Percentiles rank a stretch among this genome's conserved stretches.
phyloP scores from a whole-genome alignment of 208 protist genomes.

The Trypanosoma theileri region DNA sequence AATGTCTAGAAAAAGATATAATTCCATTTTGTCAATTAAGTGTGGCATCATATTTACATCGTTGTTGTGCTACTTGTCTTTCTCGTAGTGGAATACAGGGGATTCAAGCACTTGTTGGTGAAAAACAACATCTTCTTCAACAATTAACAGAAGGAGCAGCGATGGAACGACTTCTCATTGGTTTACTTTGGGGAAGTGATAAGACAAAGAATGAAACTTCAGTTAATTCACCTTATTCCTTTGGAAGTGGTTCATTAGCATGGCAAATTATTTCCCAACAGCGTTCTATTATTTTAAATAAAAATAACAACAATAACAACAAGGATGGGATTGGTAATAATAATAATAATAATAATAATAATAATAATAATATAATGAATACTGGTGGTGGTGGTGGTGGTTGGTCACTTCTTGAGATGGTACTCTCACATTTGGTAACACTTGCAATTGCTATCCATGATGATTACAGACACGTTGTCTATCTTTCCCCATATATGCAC shows the following conservation, averaged over 20 bases:
- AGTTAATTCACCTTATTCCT: conserved; percentile 17
- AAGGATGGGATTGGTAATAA: too few species aligned
- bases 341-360: too few species aligned
- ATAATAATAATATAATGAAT: too few species aligned
- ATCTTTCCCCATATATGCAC: conserved; percentile 18
- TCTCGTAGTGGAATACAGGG: conserved; percentile 41
- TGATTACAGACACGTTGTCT: conserved; percentile 20
- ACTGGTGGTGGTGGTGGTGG: not conserved
- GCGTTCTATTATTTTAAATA: conserved; percentile 27
- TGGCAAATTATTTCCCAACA: conserved; percentile 56
- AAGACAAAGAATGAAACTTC: not conserved
- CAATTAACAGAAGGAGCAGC: conserved; percentile 31
- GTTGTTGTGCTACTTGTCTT: conserved; percentile 33
- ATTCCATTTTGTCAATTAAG: conserved; percentile 35
- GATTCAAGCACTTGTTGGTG: conserved; percentile 35
- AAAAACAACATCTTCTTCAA: conserved; percentile 32
- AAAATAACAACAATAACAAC: too few species aligned
- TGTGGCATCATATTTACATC: conserved; percentile 28
- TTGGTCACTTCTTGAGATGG: conserved; percentile 16
- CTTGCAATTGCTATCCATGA: conserved; percentile 37
- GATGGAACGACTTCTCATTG: conserved; percentile 40
- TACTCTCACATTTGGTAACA: conserved; percentile 34
- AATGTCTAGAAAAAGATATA: conserved; percentile 30
- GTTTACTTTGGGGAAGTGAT: conserved; percentile 58
- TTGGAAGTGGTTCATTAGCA: conserved; percentile 67